A percentile compares a stretch with the other conserved stretches of the same genome.
phyloP scores from a whole-genome alignment of 108 stramenopile species.

The Nannochloropsis gaditana region DNA sequence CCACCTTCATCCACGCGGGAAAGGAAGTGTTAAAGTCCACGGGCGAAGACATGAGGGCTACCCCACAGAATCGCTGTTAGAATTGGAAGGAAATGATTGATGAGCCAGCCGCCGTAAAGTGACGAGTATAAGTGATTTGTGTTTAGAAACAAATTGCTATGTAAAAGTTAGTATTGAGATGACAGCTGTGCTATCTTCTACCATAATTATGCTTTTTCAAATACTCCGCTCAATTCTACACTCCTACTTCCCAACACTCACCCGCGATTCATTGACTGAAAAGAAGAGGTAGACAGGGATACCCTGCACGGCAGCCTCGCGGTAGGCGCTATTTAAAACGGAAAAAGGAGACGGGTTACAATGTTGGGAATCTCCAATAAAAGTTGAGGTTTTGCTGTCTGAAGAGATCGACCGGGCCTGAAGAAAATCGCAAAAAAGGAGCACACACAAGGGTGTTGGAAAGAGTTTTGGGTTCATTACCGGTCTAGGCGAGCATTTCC shows the following conservation, averaged over 20 bases:
- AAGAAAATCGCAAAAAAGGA: no score
- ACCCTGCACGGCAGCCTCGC: not conserved
- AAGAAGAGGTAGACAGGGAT: not conserved
- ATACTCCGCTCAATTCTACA: not conserved
- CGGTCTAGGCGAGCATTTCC: not conserved
- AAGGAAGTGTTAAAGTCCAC: not conserved
- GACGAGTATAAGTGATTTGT: no score
- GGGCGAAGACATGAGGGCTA: constrained; percentile 6
- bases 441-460: no score
- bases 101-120: not conserved
- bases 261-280: constrained; percentile 4
- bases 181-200: not conserved
- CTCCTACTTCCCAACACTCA: not conserved
- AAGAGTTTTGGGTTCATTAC: not conserved
- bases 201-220: not conserved
- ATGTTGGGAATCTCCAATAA: no score
- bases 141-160: no score
- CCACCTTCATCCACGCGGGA: not conserved
- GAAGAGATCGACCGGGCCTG: no score
- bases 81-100: not conserved
- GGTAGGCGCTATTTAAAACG: not conserved
- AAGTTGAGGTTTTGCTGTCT: no score
- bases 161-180: not conserved
- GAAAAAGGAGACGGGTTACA: not conserved
- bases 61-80: not conserved